A percentile compares a stretch with the other conserved stretches of the same genome.
These are phyloP conservation scores for Cyclocybe cylindracea DNA, from an alignment of 768 basidiomycete genomes.

Conservation along the genomic window DNA sequence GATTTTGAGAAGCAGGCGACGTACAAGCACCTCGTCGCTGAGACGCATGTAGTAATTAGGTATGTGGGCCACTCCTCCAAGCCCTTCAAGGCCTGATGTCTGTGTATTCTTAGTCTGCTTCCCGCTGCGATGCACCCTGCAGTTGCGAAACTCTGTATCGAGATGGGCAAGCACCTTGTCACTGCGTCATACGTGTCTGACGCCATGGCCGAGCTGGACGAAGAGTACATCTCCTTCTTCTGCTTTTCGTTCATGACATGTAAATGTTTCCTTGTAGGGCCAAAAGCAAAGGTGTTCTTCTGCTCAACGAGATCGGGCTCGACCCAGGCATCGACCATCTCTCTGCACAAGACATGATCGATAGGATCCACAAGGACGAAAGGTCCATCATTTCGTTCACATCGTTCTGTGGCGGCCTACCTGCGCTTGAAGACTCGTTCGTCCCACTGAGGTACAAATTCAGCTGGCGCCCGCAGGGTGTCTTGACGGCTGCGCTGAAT, in stretches of 20 bases:
- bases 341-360: constrained; percentile 75
- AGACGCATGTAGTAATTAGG: constrained; percentile 86
- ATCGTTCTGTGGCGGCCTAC: constrained; percentile 93
- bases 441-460: constrained; percentile 90
- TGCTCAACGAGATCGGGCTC: constrained; percentile 89
- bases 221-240: constrained; percentile 42
- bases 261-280: constrained; percentile 42
- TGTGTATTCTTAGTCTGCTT: constrained; percentile 55
- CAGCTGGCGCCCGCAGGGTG: constrained; percentile 91
- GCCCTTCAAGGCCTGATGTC: neutral
- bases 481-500: constrained; percentile 79
- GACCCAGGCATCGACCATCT: constrained; percentile 92
- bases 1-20: constrained; percentile 54
- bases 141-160: constrained; percentile 75
- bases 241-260: constrained; percentile 1
- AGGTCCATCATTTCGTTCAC: constrained; percentile 72
- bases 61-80: constrained; percentile 27
- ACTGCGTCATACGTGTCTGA: constrained; percentile 91
- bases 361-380: constrained; percentile 46
- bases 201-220: constrained; percentile 68
- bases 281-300: constrained; percentile 56
- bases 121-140: constrained; percentile 73
- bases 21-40: constrained; percentile 53
- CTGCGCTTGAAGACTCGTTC: constrained; percentile 64
- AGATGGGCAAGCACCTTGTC: constrained; percentile 71